Conservation (phyloP, 495 filamentous ascomycete genomes). For the Lineolata rhizophorae region DNA sequence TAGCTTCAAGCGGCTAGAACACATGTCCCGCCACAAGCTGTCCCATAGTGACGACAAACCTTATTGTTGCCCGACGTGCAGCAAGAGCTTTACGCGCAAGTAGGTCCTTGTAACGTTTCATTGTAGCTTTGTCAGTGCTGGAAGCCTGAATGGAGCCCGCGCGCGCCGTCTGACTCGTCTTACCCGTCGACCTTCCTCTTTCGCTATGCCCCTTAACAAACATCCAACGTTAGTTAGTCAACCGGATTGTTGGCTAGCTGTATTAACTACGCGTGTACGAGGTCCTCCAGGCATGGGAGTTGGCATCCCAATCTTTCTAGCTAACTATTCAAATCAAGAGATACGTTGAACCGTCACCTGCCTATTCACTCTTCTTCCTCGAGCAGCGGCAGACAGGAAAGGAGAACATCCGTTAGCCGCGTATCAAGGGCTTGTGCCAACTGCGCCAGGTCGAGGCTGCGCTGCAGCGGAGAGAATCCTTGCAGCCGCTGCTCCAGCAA, state of each 20-base stretch:
- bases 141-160: too few species aligned
- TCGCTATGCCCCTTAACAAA: background rate
- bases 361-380: constrained; percentile 1
- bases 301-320: too few species aligned
- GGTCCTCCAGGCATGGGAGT: too few species aligned
- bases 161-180: too few species aligned
- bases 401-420: too few species aligned
- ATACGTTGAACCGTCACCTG: constrained; percentile 2
- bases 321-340: too few species aligned
- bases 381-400: background rate
- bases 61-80: constrained; percentile 3
- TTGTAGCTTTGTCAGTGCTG: too few species aligned
- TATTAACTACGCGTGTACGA: too few species aligned
- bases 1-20: constrained; percentile 4
- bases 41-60: constrained; percentile 4
- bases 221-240: too few species aligned
- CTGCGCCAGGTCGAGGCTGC: background rate
- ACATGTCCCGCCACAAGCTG: constrained; percentile 6
- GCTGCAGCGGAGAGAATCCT: constrained; percentile 2
- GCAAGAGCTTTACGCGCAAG: constrained; percentile 5
- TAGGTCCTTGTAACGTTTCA: constrained; percentile 2
- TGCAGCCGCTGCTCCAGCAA: constrained; percentile 1
- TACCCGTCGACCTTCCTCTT: background rate
- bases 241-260: background rate
- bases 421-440: background rate